These are phyloP conservation scores for Melocanna baccifera DNA, from an alignment of 176 grass and related monocot genomes.

Conservation along the genomic window DNA sequence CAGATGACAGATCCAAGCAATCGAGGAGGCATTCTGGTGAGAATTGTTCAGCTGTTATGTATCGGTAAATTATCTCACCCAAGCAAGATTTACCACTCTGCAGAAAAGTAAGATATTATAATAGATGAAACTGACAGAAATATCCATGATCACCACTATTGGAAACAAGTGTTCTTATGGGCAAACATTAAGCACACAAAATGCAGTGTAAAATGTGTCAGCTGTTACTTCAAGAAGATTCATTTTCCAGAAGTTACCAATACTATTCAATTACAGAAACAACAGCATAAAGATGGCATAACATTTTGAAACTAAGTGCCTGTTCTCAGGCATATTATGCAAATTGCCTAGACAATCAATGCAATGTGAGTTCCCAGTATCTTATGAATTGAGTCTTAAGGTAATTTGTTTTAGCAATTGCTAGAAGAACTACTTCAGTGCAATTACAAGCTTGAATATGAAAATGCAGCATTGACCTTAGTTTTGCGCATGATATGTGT, in stretches of 20 bases:
- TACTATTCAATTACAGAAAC: not conserved
- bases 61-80: constrained; percentile 90
- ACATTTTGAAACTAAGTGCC: not conserved
- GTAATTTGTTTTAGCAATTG: not conserved
- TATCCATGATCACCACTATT: not conserved
- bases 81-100: constrained; percentile 93
- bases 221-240: not conserved
- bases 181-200: not conserved
- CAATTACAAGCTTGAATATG: not conserved
- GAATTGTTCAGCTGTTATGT: constrained; percentile 90
- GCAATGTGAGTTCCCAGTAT: not conserved
- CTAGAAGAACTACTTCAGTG: not conserved
- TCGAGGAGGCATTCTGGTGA: constrained; percentile 93
- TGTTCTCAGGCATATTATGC: not conserved
- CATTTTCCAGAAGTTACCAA: not conserved
- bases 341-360: not conserved
- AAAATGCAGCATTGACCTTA: constrained; percentile 1
- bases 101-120: constrained; percentile 21
- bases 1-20: constrained; percentile 89
- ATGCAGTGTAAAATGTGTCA: not conserved
- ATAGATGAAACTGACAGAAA: not conserved
- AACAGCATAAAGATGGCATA: not conserved
- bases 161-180: not conserved
- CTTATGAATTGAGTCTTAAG: not conserved
- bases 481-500: not conserved